A percentile compares a stretch with the other conserved stretches of the same genome.
Conservation (phyloP, 2,329 filamentous ascomycete genomes). For the Geosmithia flava region DNA sequence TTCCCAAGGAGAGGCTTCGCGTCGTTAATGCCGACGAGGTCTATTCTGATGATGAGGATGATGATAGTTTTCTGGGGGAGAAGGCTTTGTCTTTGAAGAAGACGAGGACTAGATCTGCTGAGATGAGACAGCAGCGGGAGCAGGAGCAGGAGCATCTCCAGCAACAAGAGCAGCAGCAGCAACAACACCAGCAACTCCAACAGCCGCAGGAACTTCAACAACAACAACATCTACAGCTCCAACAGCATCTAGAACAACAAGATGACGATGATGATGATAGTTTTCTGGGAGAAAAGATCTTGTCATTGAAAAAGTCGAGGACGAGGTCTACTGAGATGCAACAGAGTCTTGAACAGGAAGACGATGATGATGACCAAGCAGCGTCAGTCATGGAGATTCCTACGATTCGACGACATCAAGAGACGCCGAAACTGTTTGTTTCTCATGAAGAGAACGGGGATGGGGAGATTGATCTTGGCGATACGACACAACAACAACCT, state of each 20-base stretch:
- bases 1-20: conserved; percentile 71
- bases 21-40: conserved; percentile 69
- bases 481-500: no score
- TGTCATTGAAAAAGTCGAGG: no score
- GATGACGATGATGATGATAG: no score
- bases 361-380: not conserved
- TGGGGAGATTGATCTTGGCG: no score
- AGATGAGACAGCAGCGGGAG: not conserved
- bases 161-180: not conserved
- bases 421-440: no score
- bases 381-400: not conserved
- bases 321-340: no score
- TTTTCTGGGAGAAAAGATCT: no score
- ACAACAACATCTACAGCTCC: no score
- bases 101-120: not conserved
- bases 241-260: no score
- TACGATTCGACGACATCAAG: not conserved
- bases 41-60: not conserved
- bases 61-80: not conserved
- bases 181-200: no score
- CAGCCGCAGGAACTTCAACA: no score
- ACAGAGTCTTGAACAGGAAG: not conserved
- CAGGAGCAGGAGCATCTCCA: not conserved
- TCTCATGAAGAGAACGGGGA: no score
- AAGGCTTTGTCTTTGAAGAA: not conserved